Evolutionary conservation across 768 basidiomycete genomes (phyloP).

Genomic region (Psilocybe cyanescens): DNA sequence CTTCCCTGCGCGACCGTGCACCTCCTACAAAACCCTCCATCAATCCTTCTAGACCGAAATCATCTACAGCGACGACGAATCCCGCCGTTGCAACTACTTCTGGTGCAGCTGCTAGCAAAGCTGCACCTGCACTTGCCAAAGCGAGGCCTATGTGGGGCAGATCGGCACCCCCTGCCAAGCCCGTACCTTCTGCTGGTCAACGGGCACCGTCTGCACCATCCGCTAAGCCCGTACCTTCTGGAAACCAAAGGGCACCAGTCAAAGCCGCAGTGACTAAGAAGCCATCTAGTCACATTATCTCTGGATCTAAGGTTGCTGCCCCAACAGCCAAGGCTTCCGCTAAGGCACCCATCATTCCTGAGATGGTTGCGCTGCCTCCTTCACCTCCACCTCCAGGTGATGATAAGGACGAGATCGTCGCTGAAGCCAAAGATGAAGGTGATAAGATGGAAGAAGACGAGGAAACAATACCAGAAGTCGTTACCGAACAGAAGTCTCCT

Average conservation of each 20-base stretch:
- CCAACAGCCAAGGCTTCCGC: conserved; percentile 5
- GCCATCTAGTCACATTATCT: conserved; percentile 15
- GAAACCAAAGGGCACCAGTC: conserved; percentile 12
- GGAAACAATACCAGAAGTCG: background rate
- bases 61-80: conserved; percentile 1
- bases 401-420: background rate
- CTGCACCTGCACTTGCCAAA: background rate
- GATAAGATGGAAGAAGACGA: background rate
- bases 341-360: conserved; percentile 30
- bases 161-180: conserved; percentile 15
- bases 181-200: conserved; percentile 13
- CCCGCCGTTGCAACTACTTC: background rate
- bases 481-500: background rate
- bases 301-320: background rate
- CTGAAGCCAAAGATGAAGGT: background rate
- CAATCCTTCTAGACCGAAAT: conserved; percentile 1
- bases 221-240: conserved; percentile 13
- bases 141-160: conserved; percentile 28
- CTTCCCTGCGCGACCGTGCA: conserved; percentile 14
- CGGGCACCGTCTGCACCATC: conserved; percentile 13
- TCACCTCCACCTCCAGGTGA: conserved; percentile 30
- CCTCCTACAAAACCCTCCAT: conserved; percentile 3
- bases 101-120: background rate
- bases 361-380: conserved; percentile 37
- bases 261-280: conserved; percentile 19